These are phyloP conservation scores for Neodidymelliopsis sp. DNA, from an alignment of 2,329 filamentous ascomycete species.

Conservation along the genomic window DNA sequence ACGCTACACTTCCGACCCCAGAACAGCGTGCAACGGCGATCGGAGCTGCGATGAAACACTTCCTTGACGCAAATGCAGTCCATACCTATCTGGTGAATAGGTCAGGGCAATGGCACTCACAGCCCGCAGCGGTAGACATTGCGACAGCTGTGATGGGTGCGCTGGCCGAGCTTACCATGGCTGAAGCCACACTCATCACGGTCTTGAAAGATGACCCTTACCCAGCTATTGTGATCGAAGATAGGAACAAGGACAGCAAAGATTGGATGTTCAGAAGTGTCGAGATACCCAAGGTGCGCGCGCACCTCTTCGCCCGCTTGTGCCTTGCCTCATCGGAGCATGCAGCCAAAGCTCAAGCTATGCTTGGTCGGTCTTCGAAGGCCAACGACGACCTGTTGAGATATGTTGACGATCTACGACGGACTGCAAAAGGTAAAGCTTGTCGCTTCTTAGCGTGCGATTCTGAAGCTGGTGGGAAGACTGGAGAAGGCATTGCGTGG, in stretches of 20 bases:
- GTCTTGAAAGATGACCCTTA: constrained; percentile 96
- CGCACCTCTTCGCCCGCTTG: constrained; percentile 84
- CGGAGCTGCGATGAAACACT: constrained; percentile 74
- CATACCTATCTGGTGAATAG: constrained; percentile 74
- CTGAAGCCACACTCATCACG: constrained; percentile 88
- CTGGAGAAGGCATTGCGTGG: constrained; percentile 88
- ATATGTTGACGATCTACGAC: constrained; percentile 78
- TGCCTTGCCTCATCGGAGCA: constrained; percentile 91
- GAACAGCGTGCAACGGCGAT: constrained; percentile 76
- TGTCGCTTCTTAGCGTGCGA: constrained; percentile 92
- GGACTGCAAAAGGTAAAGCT: constrained; percentile 80
- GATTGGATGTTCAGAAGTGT: constrained; percentile 98
- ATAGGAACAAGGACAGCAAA: constrained; percentile 80
- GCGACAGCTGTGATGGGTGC: constrained; percentile 54
- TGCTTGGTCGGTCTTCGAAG: constrained; percentile 53
- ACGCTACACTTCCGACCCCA: constrained; percentile 59
- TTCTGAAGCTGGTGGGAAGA: constrained; percentile 81
- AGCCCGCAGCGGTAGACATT: constrained; percentile 51
- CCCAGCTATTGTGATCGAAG: constrained; percentile 79
- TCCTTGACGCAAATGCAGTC: constrained; percentile 80
- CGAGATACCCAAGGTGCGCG: constrained; percentile 85
- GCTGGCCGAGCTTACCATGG: constrained; percentile 70
- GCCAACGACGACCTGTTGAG: constrained; percentile 71
- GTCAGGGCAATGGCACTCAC: constrained; percentile 52
- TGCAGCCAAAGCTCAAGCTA: constrained; percentile 72